phyloP scores from a whole-genome alignment of 208 protist species.

The Endotrypanum monterogeii region DNA sequence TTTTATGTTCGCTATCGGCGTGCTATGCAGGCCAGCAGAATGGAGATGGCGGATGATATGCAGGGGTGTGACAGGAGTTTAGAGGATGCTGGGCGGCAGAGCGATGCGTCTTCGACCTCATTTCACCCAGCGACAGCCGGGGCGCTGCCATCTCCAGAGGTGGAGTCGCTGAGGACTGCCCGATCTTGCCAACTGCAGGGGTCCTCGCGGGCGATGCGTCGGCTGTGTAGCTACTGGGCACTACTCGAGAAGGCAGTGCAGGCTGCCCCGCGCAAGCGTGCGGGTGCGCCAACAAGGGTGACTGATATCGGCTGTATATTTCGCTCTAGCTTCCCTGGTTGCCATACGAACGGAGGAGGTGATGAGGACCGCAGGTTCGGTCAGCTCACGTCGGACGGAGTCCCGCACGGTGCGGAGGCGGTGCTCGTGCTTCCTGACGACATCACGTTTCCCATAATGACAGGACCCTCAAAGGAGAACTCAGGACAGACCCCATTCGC shows the following conservation, averaged over 20 bases:
- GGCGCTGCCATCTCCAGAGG: slow-evolving; percentile 1
- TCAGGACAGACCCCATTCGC: neutral
- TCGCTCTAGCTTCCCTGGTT: neutral
- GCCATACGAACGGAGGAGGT: too few relatives aligned
- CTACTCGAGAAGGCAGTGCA: slow-evolving; percentile 34
- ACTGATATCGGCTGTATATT: slow-evolving; percentile 21
- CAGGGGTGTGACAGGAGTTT: slow-evolving; percentile 6
- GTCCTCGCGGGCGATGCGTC: slow-evolving; percentile 19
- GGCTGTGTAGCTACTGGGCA: slow-evolving; percentile 43
- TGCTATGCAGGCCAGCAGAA: slow-evolving; percentile 8
- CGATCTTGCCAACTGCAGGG: slow-evolving; percentile 19
- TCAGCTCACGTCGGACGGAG: slow-evolving; percentile 17
- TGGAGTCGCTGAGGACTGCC: neutral
- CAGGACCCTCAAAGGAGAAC: neutral
- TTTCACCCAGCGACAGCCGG: neutral
- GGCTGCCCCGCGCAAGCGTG: slow-evolving; percentile 22
- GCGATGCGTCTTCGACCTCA: neutral
- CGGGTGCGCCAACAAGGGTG: slow-evolving; percentile 21
- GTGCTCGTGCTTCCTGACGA: slow-evolving; percentile 29
- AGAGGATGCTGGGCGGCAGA: slow-evolving; percentile 4
- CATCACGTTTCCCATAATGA: slow-evolving; percentile 21
- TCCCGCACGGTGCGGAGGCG: slow-evolving; percentile 20
- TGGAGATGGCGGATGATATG: neutral
- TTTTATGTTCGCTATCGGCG: slow-evolving; percentile 23
- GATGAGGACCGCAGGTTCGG: neutral